Conservation (phyloP, 2,329 filamentous ascomycete genomes). For the Talaromyces amestolkiae region DNA sequence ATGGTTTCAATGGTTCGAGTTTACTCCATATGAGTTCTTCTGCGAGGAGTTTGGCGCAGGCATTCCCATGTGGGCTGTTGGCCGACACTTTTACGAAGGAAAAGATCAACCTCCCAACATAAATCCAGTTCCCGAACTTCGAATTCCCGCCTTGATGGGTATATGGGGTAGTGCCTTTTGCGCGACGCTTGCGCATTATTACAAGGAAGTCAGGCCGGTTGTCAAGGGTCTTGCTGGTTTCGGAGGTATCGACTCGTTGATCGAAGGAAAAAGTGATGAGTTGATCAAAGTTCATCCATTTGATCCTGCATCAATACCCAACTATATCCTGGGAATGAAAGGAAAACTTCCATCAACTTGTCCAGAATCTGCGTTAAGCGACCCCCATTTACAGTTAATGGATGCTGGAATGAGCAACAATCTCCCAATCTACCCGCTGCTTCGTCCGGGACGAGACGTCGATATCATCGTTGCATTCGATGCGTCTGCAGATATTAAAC, state of each 20-base stretch:
- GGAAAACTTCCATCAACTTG: constrained; percentile 70
- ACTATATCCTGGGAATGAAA: constrained; percentile 81
- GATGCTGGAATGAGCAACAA: constrained; percentile 99
- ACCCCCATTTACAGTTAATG: constrained; percentile 78
- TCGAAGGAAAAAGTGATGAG: constrained; percentile 78
- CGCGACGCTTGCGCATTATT: constrained; percentile 92
- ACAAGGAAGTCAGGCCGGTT: constrained; percentile 84
- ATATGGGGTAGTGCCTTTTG: constrained; percentile 98
- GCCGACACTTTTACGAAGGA: constrained; percentile 31
- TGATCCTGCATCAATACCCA: constrained; percentile 85
- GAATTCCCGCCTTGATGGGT: constrained; percentile 80
- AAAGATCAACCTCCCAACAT: constrained; percentile 45
- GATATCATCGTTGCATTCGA: constrained; percentile 93
- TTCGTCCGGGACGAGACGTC: constrained; percentile 82
- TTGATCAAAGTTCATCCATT: constrained; percentile 91
- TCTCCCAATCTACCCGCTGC: constrained; percentile 87
- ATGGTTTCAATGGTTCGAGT: constrained; percentile 40
- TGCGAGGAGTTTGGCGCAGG: constrained; percentile 37
- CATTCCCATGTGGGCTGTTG: constrained; percentile 38
- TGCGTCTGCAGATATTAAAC: constrained; percentile 86
- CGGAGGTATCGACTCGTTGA: constrained; percentile 72
- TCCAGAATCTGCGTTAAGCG: constrained; percentile 71
- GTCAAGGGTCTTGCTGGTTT: constrained; percentile 74
- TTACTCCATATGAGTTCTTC: constrained; percentile 36
- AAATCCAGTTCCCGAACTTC: constrained; percentile 74